Base-by-base conservation (phyloP, 176 grass and related monocot genomes). In the Tillandsia fasciculata region DNA sequence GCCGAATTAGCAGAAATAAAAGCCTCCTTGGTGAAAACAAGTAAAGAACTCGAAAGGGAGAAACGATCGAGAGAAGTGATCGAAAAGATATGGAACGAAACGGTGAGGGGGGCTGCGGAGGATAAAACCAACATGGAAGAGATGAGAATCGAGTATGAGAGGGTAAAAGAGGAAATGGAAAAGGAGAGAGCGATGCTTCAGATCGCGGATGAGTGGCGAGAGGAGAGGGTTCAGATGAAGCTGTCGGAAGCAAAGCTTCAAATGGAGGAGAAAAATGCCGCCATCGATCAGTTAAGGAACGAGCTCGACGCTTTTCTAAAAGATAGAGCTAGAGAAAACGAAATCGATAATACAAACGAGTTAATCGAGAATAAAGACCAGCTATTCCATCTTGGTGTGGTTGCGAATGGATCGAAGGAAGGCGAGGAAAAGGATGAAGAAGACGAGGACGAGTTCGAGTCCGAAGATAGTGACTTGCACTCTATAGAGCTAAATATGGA, bases 141-240 rank as follows among this genome's bases (percentile, higher is more conserved):
- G 69, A 52, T 83, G 70, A 79, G 80, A 71, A 72, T 80, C 28
- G 85, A 84, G 49, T 74, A 88, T 2, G 66, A 74, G 24, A 49
- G 64, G 68, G 68, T 69, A 51, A 74, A 78, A 77, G 84, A 89
- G 54, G 86, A 97, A 70, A 9, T 97, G 28, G 82, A 92, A 51
- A 33, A 77, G 66, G 84, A 97, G 73, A 64, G 84, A 66, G 86
- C 90, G 61, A 97, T 92, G 89, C 82, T 97, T 68, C 86, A 66
- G 3, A 51, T 97, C 52, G 89, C 88, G 12, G 86, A 92, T 67
- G 86, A 97, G 71, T 88, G 87, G 42, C 82, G 93, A 10, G 89
- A 92, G 77, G 89, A 97, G 71, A 78, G 93, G 69, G 83, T 90
- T 56, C 77, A 81, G 74, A 97, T 97, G 93, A 97, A 92, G 54